A percentile compares a stretch with the other conserved stretches of the same genome.
These are phyloP conservation scores for Noccaea caerulescens DNA, from an alignment of 345 rosid species.

Conservation along the genomic window DNA sequence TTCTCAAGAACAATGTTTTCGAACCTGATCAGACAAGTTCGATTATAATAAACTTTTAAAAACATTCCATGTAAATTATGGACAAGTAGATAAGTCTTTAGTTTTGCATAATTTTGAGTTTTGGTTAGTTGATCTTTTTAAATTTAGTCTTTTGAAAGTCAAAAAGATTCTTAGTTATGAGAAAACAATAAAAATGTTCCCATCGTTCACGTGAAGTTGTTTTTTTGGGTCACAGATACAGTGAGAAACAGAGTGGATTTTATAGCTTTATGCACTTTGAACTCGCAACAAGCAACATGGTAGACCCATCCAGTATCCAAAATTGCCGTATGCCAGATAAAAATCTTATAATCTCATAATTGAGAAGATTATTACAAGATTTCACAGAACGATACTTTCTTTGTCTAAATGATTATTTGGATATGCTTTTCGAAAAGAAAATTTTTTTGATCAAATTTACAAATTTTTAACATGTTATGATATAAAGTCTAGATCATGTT, in stretches of 20 bases:
- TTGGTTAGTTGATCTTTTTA: constrained; percentile 10
- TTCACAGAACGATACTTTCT: not conserved
- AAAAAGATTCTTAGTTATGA: constrained; percentile 15
- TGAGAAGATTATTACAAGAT: not conserved
- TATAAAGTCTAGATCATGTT: not conserved
- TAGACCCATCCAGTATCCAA: constrained; percentile 40
- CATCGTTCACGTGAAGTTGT: constrained; percentile 46
- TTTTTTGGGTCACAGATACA: constrained; percentile 41
- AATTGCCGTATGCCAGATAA: constrained; percentile 22
- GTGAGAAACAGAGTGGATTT: constrained; percentile 47
- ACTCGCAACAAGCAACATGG: constrained; percentile 45
- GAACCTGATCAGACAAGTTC: constrained; percentile 22
- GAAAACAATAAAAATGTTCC: constrained; percentile 39
- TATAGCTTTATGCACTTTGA: constrained; percentile 44
- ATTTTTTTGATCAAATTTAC: not conserved
- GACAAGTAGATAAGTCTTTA: constrained; percentile 21
- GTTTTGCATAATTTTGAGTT: constrained; percentile 12
- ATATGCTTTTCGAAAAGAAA: not conserved
- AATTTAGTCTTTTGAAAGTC: constrained; percentile 25
- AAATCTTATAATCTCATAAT: not conserved
- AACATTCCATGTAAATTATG: constrained; percentile 17
- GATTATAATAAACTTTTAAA: not conserved
- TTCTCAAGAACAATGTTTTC: constrained; percentile 21
- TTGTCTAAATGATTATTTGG: constrained; percentile 20
- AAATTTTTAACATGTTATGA: constrained; percentile 1